Percentiles rank a stretch among this genome's conserved stretches.
phyloP scores from a whole-genome alignment of 257 asterid genomes.

The Verbascum thapsus region DNA sequence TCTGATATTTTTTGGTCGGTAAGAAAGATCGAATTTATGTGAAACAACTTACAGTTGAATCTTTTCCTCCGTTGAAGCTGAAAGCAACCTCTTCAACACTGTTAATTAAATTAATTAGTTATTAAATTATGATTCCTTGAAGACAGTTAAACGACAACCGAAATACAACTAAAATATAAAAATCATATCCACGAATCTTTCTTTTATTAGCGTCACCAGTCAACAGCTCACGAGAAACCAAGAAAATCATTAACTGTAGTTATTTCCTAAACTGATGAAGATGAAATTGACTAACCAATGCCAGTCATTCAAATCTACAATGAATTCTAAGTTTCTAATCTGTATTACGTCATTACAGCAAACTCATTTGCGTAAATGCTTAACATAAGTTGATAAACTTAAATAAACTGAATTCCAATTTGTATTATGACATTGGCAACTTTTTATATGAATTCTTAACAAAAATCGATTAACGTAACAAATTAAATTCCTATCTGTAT shows the following conservation, averaged over 20 bases:
- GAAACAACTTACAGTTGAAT: slow-evolving; percentile 76
- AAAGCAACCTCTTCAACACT: slow-evolving; percentile 87
- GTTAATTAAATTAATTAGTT: slow-evolving; percentile 33
- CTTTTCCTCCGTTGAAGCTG: slow-evolving; percentile 98
- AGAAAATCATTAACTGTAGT: background rate
- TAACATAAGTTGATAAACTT: too few species aligned
- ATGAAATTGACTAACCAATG: background rate
- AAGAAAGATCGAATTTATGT: slow-evolving; percentile 9
- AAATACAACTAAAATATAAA: background rate
- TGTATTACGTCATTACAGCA: background rate
- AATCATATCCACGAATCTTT: background rate
- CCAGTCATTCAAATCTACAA: background rate
- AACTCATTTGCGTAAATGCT: slow-evolving; percentile 1
- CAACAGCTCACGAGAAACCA: slow-evolving; percentile 17
- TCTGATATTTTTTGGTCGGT: background rate
- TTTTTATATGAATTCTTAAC: too few species aligned
- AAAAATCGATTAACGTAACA: too few species aligned
- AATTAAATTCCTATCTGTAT: too few species aligned
- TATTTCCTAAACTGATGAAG: slow-evolving; percentile 20
- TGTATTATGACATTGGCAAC: too few species aligned
- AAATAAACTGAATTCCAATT: too few species aligned
- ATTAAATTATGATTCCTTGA: slow-evolving; percentile 3
- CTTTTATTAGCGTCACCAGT: background rate
- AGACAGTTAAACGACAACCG: background rate
- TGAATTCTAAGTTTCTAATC: background rate